Conservation (phyloP, 805 yeast genomes). For the Danielia reshetovae region DNA sequence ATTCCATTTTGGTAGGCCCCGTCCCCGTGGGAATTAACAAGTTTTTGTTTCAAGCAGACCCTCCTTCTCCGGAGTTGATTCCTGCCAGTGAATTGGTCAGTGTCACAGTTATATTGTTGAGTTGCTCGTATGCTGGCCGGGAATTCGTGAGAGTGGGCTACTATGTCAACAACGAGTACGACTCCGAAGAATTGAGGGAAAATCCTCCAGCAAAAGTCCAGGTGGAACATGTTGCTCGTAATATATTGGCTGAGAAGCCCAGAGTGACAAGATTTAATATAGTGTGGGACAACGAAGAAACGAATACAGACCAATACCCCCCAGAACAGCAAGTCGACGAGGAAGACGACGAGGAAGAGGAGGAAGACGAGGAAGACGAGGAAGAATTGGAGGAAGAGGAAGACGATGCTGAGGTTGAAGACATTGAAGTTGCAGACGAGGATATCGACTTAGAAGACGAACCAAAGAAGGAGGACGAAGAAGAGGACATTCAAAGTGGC, state of each 20-base stretch:
- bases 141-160: conserved; percentile 98
- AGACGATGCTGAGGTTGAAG: conserved; percentile 9
- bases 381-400: conserved; percentile 19
- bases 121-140: conserved; percentile 89
- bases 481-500: neutral
- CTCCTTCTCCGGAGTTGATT: conserved; percentile 92
- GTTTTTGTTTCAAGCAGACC: conserved; percentile 89
- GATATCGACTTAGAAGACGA: conserved; percentile 4
- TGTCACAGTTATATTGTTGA: conserved; percentile 88
- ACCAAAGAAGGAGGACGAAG: neutral
- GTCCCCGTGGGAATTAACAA: conserved; percentile 97
- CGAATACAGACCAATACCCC: conserved; percentile 63
- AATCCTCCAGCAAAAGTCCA: conserved; percentile 93
- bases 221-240: conserved; percentile 89
- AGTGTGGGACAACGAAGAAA: conserved; percentile 85
- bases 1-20: conserved; percentile 96
- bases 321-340: conserved; percentile 63
- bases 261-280: conserved; percentile 95
- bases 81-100: conserved; percentile 95
- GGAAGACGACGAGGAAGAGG: conserved; percentile 36
- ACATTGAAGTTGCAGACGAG: conserved; percentile 7
- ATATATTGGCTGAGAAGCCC: conserved; percentile 94
- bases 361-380: conserved; percentile 25
- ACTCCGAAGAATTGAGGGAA: conserved; percentile 85
- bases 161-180: conserved; percentile 96